Conservation (phyloP, 1,284 basidiomycete genomes). For the Boletellus sp. region DNA sequence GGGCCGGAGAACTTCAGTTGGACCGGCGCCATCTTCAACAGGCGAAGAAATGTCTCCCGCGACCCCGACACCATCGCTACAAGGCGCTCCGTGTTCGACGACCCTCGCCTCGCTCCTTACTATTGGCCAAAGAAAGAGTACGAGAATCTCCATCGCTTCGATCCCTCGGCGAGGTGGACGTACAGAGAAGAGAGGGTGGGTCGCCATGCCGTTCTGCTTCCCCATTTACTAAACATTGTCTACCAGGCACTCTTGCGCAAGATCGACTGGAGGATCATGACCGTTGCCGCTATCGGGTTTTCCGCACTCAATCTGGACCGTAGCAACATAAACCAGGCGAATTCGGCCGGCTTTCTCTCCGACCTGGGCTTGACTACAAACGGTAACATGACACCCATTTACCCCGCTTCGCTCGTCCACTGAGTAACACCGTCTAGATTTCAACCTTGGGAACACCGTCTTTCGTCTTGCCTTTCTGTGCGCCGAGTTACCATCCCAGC, state of each 20-base stretch:
- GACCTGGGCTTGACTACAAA: conserved; percentile 61
- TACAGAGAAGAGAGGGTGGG: conserved; percentile 53
- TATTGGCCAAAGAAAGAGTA: conserved; percentile 56
- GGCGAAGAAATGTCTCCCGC: background rate
- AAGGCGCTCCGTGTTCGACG: conserved; percentile 54
- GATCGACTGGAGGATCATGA: conserved; percentile 49
- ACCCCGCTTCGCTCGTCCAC: background rate
- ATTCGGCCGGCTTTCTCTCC: conserved; percentile 62
- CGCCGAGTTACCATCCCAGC: conserved; percentile 1
- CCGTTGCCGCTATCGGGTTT: conserved; percentile 46
- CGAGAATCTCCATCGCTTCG: conserved; percentile 65
- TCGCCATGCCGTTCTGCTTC: no score
- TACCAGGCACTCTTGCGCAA: conserved; percentile 37
- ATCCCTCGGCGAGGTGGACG: conserved; percentile 67
- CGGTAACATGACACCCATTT: conserved; percentile 27
- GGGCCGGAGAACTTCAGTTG: conserved; percentile 1
- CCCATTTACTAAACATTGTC: no score
- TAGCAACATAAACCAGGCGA: conserved; percentile 57
- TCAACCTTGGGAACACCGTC: background rate
- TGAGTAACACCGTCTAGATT: background rate
- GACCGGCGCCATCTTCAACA: conserved; percentile 2
- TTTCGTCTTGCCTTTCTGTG: conserved; percentile 1
- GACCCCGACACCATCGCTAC: conserved; percentile 13
- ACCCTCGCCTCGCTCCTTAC: conserved; percentile 45
- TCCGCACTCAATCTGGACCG: conserved; percentile 45